These are phyloP conservation scores for Athelia sp. DNA, from an alignment of 1,284 basidiomycete species.

Conservation along the genomic window DNA sequence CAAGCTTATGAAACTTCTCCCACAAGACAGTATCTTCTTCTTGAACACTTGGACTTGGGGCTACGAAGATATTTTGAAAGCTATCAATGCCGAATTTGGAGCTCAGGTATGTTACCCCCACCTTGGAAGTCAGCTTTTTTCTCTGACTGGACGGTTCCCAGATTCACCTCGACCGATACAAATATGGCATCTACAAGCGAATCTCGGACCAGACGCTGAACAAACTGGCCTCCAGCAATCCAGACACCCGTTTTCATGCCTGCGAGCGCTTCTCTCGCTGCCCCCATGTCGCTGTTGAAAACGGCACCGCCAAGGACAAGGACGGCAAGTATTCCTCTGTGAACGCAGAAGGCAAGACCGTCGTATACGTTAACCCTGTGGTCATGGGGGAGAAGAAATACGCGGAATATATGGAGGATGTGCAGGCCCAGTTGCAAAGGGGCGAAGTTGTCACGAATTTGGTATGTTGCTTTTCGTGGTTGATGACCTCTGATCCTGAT, in stretches of 20 bases:
- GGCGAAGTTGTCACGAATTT: conserved; percentile 51
- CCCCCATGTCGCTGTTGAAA: conserved; percentile 48
- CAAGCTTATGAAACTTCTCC: conserved; percentile 64
- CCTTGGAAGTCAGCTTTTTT: conserved; percentile 7
- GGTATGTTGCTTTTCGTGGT: conserved; percentile 37
- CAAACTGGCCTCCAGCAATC: conserved; percentile 59
- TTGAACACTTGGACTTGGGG: conserved; percentile 94
- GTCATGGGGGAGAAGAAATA: conserved; percentile 59
- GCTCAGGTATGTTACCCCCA: conserved; percentile 38
- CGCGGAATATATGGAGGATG: conserved; percentile 52
- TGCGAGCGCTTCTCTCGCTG: conserved; percentile 84
- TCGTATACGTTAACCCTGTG: conserved; percentile 77
- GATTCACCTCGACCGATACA: conserved; percentile 91
- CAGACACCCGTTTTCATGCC: conserved; percentile 80
- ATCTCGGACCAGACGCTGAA: conserved; percentile 62
- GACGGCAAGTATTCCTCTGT: conserved; percentile 15
- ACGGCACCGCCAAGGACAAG: conserved; percentile 1
- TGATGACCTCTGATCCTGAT: background rate
- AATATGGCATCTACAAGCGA: conserved; percentile 60
- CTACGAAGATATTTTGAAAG: conserved; percentile 82
- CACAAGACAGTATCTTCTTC: conserved; percentile 72
- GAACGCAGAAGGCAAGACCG: conserved; percentile 42
- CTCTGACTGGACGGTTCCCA: conserved; percentile 21
- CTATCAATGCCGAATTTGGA: conserved; percentile 59
- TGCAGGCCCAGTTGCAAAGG: conserved; percentile 32